phyloP scores from a whole-genome alignment of 345 rosid species.

The Turritis glabra region DNA sequence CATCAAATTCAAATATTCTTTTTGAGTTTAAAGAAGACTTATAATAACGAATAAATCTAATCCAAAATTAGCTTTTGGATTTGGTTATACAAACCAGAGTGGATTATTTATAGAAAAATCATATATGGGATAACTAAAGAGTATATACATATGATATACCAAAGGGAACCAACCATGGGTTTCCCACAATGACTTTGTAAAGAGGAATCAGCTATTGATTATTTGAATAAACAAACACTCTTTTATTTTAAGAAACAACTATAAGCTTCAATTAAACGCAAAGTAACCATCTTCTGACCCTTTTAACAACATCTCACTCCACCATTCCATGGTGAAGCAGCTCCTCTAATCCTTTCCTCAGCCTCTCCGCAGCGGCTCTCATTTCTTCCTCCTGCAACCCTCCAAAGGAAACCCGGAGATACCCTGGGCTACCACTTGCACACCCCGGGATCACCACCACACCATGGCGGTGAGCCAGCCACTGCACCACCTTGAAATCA shows the following conservation, averaged over 20 bases:
- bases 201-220: conserved; percentile 5
- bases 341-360: conserved; percentile 74
- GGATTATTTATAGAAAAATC: too few relatives aligned
- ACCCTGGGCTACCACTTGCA: conserved; percentile 71
- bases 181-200: conserved; percentile 12
- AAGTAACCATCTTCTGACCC: conserved; percentile 10
- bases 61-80: neutral
- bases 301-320: conserved; percentile 20
- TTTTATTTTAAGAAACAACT: neutral
- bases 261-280: conserved; percentile 8
- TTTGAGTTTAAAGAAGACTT: neutral
- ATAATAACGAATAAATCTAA: neutral
- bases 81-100: neutral
- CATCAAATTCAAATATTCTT: neutral
- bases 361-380: conserved; percentile 67
- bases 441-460: conserved; percentile 84
- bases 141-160: neutral
- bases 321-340: conserved; percentile 61
- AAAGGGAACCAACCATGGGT: conserved; percentile 16
- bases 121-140: neutral
- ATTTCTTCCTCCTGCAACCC: conserved; percentile 69
- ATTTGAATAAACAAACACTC: neutral
- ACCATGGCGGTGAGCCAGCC: conserved; percentile 84
- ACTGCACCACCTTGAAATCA: conserved; percentile 66
- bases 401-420: conserved; percentile 79